Percentiles rank a stretch among this genome's conserved stretches.
Conservation (phyloP, 176 grass and related monocot species). For the Oryza longistaminata region DNA sequence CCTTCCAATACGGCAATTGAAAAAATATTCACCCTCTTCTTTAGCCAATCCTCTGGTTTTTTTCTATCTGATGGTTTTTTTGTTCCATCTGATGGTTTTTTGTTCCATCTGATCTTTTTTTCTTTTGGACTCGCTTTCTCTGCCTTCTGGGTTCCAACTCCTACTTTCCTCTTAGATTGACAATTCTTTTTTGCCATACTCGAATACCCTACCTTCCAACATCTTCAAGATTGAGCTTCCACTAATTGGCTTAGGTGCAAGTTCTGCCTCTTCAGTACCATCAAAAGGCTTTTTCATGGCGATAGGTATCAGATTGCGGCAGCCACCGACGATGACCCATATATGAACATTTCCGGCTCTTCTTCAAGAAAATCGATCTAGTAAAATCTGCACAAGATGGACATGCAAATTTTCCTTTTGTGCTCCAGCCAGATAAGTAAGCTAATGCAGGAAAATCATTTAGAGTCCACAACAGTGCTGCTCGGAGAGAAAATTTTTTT, state of each 20-base stretch:
- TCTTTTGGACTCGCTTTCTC: background rate
- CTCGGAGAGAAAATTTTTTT: conserved; percentile 20
- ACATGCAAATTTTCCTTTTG: background rate
- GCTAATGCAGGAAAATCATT: conserved; percentile 46
- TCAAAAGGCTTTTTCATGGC: background rate
- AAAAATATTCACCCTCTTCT: too few relatives aligned
- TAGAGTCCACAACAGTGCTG: conserved; percentile 36
- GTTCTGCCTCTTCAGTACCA: background rate
- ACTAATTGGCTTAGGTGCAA: background rate
- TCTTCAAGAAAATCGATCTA: background rate
- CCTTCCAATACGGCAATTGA: background rate
- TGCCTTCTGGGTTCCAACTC: background rate
- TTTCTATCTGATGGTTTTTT: too few relatives aligned
- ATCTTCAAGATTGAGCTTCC: conserved; percentile 1
- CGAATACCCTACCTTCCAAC: conserved; percentile 8
- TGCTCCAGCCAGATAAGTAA: conserved; percentile 29
- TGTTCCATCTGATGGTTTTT: too few relatives aligned
- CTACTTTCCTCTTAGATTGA: background rate
- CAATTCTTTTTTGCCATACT: background rate
- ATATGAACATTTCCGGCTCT: background rate
- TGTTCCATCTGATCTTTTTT: background rate
- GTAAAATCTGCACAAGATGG: background rate
- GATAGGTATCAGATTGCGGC: background rate
- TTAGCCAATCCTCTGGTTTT: too few relatives aligned
- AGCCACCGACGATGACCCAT: conserved; percentile 3